Conservation (phyloP, 768 basidiomycete species). For the Fomitopsis pulvina region DNA sequence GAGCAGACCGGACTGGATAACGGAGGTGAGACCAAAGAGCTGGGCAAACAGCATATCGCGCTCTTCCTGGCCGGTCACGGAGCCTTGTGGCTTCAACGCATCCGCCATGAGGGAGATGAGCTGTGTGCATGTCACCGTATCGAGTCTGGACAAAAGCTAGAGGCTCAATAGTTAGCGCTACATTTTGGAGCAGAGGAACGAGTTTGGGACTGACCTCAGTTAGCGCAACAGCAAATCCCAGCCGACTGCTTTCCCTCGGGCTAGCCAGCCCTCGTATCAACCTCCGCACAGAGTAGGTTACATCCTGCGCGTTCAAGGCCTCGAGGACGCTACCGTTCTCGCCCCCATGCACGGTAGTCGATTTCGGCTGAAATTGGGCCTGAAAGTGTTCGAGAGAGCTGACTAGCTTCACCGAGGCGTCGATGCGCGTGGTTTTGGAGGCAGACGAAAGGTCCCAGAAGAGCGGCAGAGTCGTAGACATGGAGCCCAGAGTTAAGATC, state of each 20-base stretch:
- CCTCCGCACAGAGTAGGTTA: conserved; percentile 85
- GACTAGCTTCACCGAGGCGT: conserved; percentile 82
- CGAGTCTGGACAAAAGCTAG: conserved; percentile 73
- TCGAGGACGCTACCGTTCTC: conserved; percentile 54
- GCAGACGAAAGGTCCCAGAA: conserved; percentile 92
- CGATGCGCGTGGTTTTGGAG: conserved; percentile 71
- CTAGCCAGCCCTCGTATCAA: conserved; percentile 86
- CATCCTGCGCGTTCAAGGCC: conserved; percentile 77
- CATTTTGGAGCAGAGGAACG: conserved; percentile 2
- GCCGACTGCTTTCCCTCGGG: conserved; percentile 85
- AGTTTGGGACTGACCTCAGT: conserved; percentile 69
- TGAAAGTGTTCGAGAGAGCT: conserved; percentile 83
- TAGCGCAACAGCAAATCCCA: conserved; percentile 94
- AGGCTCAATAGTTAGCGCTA: conserved; percentile 6
- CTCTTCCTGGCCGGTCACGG: conserved; percentile 87
- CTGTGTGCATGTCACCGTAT: conserved; percentile 71
- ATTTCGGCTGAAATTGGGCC: conserved; percentile 46
- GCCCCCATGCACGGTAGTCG: conserved; percentile 29
- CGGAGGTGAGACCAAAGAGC: conserved; percentile 80
- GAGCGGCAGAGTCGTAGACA: conserved; percentile 85
- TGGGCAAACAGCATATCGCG: conserved; percentile 90
- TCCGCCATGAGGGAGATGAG: conserved; percentile 72
- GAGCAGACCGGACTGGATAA: conserved; percentile 82
- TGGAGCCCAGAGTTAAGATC: too few species aligned
- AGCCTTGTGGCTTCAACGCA: conserved; percentile 61